Evolutionary conservation across 2,329 filamentous ascomycete genomes (phyloP).

Genomic region (Fusarium sp.): DNA sequence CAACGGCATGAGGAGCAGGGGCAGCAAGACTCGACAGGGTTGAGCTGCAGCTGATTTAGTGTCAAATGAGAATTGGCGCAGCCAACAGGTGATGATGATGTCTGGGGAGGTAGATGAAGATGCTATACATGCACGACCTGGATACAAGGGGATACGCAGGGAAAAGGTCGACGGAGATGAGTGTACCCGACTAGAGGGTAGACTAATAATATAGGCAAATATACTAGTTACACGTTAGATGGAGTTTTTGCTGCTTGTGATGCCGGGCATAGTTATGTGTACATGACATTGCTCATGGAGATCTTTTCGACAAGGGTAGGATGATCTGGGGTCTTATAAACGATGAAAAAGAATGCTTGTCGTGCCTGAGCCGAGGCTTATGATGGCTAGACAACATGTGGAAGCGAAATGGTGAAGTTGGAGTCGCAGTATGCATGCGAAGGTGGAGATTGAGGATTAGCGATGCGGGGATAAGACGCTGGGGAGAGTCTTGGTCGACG

Average conservation of each 20-base stretch:
- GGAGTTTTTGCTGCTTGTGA: not conserved
- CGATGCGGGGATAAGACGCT: constrained; percentile 25
- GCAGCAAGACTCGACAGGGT: constrained; percentile 27
- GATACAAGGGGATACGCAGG: constrained; percentile 12
- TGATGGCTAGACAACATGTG: constrained; percentile 19
- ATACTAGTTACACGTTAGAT: constrained; percentile 26
- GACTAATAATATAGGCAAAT: constrained; percentile 41
- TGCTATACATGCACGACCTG: constrained; percentile 36
- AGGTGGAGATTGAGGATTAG: constrained; percentile 30
- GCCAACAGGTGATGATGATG: constrained; percentile 17
- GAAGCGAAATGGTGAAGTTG: constrained; percentile 10
- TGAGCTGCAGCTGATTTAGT: constrained; percentile 21
- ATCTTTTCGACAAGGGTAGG: not conserved
- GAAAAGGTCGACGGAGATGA: constrained; percentile 6
- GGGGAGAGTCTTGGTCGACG: constrained; percentile 25
- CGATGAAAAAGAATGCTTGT: not conserved
- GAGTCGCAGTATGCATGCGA: not conserved
- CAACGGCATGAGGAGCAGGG: constrained; percentile 35
- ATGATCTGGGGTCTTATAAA: not conserved
- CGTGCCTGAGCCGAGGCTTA: constrained; percentile 27
- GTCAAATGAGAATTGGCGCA: constrained; percentile 7
- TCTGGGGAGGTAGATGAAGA: constrained; percentile 21
- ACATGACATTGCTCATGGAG: not conserved
- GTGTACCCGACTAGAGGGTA: constrained; percentile 17
- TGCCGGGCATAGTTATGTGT: not conserved